Conservation (phyloP, 257 asterid species). For the Ballota nigra region DNA sequence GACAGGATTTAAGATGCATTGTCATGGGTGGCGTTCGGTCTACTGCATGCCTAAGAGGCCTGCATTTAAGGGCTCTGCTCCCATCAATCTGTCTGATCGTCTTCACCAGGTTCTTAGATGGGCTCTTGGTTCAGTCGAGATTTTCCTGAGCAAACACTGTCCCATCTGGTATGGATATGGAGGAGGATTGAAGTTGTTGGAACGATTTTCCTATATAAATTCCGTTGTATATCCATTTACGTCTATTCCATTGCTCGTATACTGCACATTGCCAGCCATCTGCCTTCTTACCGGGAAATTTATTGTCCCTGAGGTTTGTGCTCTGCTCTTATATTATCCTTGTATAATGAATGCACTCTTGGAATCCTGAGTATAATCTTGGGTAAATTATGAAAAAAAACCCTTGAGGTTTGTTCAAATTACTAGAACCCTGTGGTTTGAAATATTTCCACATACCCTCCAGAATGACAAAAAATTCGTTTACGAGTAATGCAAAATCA, state of each 20-base stretch:
- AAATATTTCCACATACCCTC: background rate
- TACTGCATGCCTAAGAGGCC: conserved; percentile 84
- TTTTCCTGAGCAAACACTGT: conserved; percentile 83
- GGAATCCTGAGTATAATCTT: background rate
- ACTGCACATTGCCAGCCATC: conserved; percentile 88
- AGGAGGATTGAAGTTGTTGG: conserved; percentile 82
- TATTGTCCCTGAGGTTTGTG: conserved; percentile 83
- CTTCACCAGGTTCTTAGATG: conserved; percentile 94
- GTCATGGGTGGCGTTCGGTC: conserved; percentile 96
- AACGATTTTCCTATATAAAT: conserved; percentile 74
- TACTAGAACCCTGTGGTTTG: background rate
- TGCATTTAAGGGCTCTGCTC: conserved; percentile 90
- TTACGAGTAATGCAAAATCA: background rate
- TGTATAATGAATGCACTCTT: conserved; percentile 6
- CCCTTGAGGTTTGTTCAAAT: background rate
- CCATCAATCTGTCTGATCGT: conserved; percentile 88
- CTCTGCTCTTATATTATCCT: background rate
- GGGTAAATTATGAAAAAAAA: background rate
- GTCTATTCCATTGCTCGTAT: conserved; percentile 77
- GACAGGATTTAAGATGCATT: conserved; percentile 96
- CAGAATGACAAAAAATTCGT: background rate
- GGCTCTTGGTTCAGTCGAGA: conserved; percentile 98
- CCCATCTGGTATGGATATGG: conserved; percentile 96
- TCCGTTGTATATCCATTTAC: conserved; percentile 94
- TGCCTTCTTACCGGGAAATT: conserved; percentile 92